phyloP scores from a whole-genome alignment of 164 flowering plant genomes.

The Brasenia schreberi region DNA sequence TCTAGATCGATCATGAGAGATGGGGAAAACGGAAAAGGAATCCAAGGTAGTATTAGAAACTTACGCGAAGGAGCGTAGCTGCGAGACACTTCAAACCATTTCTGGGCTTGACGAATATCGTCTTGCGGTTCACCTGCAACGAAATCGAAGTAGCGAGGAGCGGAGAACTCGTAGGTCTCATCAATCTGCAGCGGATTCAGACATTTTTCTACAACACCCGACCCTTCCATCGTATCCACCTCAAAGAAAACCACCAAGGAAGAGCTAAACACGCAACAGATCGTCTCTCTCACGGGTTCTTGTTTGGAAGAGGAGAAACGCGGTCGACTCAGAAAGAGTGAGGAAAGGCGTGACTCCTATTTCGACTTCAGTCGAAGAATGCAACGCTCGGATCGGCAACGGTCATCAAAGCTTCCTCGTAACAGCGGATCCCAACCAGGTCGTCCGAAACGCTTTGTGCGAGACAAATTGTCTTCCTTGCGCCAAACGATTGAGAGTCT shows the following conservation, averaged over 20 bases:
- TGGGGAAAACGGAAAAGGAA: background rate
- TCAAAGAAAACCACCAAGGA: no score
- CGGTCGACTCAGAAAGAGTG: background rate
- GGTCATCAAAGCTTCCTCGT: background rate
- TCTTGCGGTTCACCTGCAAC: constrained; percentile 48
- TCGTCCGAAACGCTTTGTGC: background rate
- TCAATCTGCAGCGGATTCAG: constrained; percentile 28
- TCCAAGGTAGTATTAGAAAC: constrained; percentile 8
- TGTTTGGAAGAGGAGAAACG: background rate
- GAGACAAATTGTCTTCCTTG: no score
- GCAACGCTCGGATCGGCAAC: background rate
- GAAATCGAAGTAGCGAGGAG: constrained; percentile 75
- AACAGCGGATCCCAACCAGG: background rate
- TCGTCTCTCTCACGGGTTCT: no score
- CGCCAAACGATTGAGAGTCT: no score
- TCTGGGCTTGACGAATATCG: constrained; percentile 47
- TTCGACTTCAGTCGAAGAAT: background rate
- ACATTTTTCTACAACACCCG: constrained; percentile 3
- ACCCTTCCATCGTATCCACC: background rate
- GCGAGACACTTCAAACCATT: constrained; percentile 63
- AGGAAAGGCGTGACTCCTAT: background rate
- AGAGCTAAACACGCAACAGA: no score
- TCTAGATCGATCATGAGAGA: no score
- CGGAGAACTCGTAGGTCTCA: constrained; percentile 69
- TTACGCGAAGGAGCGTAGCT: constrained; percentile 82